These are phyloP conservation scores for Rhipidocladum racemiflorum DNA, from an alignment of 176 grass and related monocot genomes.

Conservation along the genomic window DNA sequence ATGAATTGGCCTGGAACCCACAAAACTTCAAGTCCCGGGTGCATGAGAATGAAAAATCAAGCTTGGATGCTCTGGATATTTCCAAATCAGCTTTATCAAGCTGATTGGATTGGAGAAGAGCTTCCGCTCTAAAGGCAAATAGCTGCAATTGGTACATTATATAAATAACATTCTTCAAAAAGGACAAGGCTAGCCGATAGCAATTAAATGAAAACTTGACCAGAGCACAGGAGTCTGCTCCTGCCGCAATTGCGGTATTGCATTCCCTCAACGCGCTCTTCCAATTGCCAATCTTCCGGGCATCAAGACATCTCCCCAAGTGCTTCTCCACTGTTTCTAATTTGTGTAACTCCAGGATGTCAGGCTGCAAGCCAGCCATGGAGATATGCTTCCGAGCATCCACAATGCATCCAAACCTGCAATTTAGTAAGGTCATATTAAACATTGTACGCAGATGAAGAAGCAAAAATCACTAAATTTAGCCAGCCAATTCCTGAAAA, in stretches of 20 bases:
- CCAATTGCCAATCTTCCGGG: slow-evolving; percentile 71
- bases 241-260: slow-evolving; percentile 69
- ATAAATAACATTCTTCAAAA: not conserved
- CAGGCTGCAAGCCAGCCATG: slow-evolving; percentile 53
- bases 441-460: slow-evolving; percentile 2
- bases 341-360: slow-evolving; percentile 72
- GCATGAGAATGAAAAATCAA: slow-evolving; percentile 62
- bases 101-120: slow-evolving; percentile 61
- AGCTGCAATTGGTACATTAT: slow-evolving; percentile 49
- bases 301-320: slow-evolving; percentile 67
- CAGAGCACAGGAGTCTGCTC: slow-evolving; percentile 75
- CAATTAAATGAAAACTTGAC: slow-evolving; percentile 35
- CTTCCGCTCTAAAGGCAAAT: slow-evolving; percentile 77
- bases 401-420: slow-evolving; percentile 77
- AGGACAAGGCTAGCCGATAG: not conserved
- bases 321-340: slow-evolving; percentile 87
- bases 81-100: slow-evolving; percentile 70
- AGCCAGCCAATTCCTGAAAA: not conserved
- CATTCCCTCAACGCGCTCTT: slow-evolving; percentile 68
- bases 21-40: slow-evolving; percentile 56
- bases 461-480: not conserved
- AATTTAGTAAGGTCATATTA: slow-evolving; percentile 23
- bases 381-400: slow-evolving; percentile 79
- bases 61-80: slow-evolving; percentile 73
- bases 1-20: slow-evolving; percentile 64